Base-by-base conservation (phyloP, 2,329 filamentous ascomycete genomes). In the Xylariales sp. region DNA sequence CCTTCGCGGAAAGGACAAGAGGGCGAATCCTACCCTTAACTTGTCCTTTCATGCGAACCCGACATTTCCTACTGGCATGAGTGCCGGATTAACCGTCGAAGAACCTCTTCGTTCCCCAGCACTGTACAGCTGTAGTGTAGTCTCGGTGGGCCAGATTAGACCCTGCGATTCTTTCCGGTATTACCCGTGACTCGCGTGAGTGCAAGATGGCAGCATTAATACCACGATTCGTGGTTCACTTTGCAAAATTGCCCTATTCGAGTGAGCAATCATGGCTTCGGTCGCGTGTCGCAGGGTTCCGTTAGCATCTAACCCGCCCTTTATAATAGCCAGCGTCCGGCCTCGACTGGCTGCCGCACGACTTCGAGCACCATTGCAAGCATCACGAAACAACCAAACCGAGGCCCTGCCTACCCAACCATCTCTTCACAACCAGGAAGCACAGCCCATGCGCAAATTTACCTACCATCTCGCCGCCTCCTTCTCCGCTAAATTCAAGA, bases 391-490 rank as follows among this genome's bases (percentile, higher is more conserved):
- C 58, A 52, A 65, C 52, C 68, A 61, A 36, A 65, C 23, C 53
- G 73, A 73, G 32, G 23, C 69, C 64, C 75, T 76, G 65, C 76
- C 76, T 41, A 49, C 65, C 52, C 75, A 76, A 43, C 60, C 70
- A 3, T 34, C 62, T 3, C 69, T 65, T 34, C 76, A 73, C 43
- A 72, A 68, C 32, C 61, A 63, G 50, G 63, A n/a, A 54, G 10
- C 69, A 16, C 67, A 71, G n/a, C 54, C 71, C 23, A 65, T 69
- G 65, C 75, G 62, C 59, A 74, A 76, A 32, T 87, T 93, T 76
- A 87, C 87, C 60, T 94, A 93, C 78, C 86, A 91, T 71, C 85
- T 93, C 67, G 90, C 91, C 36, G 91, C 91, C 5, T 92, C 92
- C 5, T 94, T 91, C 75, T 91, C 90, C 56, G 91, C 88, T 66